Percentiles rank a stretch among this genome's conserved stretches.
Evolutionary conservation across 2,329 filamentous ascomycete genomes (phyloP).

Genomic region (Fusarium sulawesiense): DNA sequence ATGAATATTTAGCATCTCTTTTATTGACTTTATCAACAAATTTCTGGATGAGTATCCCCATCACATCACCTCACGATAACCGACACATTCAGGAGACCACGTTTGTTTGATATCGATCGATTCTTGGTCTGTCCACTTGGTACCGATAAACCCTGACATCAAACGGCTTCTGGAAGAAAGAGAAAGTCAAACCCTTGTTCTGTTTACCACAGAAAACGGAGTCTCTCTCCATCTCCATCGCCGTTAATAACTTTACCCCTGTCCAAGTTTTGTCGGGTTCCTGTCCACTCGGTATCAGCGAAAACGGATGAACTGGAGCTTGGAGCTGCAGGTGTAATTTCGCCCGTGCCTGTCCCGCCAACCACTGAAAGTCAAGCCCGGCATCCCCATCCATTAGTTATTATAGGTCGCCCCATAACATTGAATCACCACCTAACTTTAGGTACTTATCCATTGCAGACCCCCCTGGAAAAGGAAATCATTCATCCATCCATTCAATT

Average conservation of each 20-base stretch:
- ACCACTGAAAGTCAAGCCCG: conserved; percentile 34
- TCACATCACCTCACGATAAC: conserved; percentile 5
- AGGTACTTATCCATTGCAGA: conserved; percentile 22
- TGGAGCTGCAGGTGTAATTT: conserved; percentile 44
- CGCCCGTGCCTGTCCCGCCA: conserved; percentile 38
- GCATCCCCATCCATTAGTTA: conserved; percentile 1
- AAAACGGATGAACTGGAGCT: conserved; percentile 16
- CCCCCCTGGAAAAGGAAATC: conserved; percentile 46
- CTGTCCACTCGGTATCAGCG: conserved; percentile 22
- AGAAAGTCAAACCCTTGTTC: conserved; percentile 25
- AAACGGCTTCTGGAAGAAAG: conserved; percentile 31
- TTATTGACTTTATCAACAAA: background rate
- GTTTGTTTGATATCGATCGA: conserved; percentile 2
- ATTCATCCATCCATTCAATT: conserved; percentile 44
- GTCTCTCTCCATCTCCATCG: conserved; percentile 10
- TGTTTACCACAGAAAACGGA: conserved; percentile 9
- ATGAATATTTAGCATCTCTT: background rate
- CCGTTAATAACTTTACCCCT: conserved; percentile 21
- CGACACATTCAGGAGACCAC: background rate
- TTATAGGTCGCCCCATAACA: conserved; percentile 38
- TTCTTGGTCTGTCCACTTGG: conserved; percentile 3
- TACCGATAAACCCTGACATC: conserved; percentile 7
- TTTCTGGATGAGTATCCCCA: background rate
- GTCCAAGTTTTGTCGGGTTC: background rate
- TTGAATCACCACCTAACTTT: background rate